These are phyloP conservation scores for Halophytophthora batemanensis DNA, from an alignment of 352 stramenopile species.

Conservation along the genomic window DNA sequence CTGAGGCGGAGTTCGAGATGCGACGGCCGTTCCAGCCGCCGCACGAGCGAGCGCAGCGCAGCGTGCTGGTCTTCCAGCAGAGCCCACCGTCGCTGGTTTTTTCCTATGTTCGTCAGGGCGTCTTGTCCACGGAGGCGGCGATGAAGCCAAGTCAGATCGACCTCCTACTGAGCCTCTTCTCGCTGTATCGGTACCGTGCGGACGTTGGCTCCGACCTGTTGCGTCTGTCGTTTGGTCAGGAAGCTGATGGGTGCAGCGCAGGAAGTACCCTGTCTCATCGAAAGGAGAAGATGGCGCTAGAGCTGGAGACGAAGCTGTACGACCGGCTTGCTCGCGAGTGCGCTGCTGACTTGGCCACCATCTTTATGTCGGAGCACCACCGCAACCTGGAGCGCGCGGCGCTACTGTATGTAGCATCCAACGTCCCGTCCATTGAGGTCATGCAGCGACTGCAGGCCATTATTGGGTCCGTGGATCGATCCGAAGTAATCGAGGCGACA, in stretches of 20 bases:
- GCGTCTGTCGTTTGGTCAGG: slow-evolving; percentile 25
- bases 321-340: slow-evolving; percentile 68
- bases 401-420: slow-evolving; percentile 72
- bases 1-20: slow-evolving; percentile 56
- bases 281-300: slow-evolving; percentile 52
- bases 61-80: slow-evolving; percentile 68
- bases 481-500: slow-evolving; percentile 56
- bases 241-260: slow-evolving; percentile 10
- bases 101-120: slow-evolving; percentile 46
- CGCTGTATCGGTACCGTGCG: slow-evolving; percentile 81
- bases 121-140: slow-evolving; percentile 21
- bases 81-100: slow-evolving; percentile 75
- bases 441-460: slow-evolving; percentile 54
- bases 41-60: slow-evolving; percentile 16
- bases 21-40: slow-evolving; percentile 17
- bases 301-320: slow-evolving; percentile 76
- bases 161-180: slow-evolving; percentile 78
- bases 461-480: slow-evolving; percentile 33
- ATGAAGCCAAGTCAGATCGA: slow-evolving; percentile 62
- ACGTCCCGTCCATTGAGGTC: slow-evolving; percentile 52
- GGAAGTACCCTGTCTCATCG: slow-evolving; percentile 18
- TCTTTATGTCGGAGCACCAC: slow-evolving; percentile 54
- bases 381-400: slow-evolving; percentile 61
- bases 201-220: slow-evolving; percentile 65
- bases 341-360: slow-evolving; percentile 50